Percentiles rank a stretch among this genome's conserved stretches.
phyloP scores from a whole-genome alignment of 2,329 filamentous ascomycete species.

The Xylariaceae sp. region DNA sequence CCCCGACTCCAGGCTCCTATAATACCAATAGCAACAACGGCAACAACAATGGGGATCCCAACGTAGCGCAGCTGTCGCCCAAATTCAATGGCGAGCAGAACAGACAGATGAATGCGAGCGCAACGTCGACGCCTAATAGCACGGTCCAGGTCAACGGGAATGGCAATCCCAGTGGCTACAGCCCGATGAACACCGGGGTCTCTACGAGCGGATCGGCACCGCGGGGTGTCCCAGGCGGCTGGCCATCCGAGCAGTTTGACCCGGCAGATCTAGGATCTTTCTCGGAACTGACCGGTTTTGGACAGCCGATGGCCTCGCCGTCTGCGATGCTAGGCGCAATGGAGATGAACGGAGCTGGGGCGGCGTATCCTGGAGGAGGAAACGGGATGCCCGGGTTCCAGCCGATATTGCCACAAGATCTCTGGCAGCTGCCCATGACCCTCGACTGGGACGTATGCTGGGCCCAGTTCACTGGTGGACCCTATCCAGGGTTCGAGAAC shows the following conservation, averaged over 20 bases:
- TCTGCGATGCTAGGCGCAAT: conserved; percentile 30
- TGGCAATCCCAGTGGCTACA: conserved; percentile 31
- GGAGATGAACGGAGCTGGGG: conserved; percentile 27
- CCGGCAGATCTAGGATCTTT: conserved; percentile 39
- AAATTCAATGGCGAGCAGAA: conserved; percentile 32
- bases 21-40: conserved; percentile 28
- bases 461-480: conserved; percentile 62
- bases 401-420: conserved; percentile 83
- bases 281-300: conserved; percentile 42
- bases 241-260: conserved; percentile 42
- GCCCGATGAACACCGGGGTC: conserved; percentile 35
- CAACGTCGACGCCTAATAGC: conserved; percentile 12
- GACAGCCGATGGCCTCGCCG: conserved; percentile 28
- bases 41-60: conserved; percentile 28
- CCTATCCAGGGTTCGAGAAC: conserved; percentile 60
- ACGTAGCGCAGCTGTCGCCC: conserved; percentile 25
- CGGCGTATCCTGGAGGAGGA: conserved; percentile 15
- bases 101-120: conserved; percentile 19
- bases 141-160: conserved; percentile 10
- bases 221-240: conserved; percentile 38
- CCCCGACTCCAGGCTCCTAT: conserved; percentile 19
- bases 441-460: conserved; percentile 89
- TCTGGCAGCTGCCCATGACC: conserved; percentile 95
- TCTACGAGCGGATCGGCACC: conserved; percentile 41
- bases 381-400: conserved; percentile 47